A percentile compares a stretch with the other conserved stretches of the same genome.
phyloP scores from a whole-genome alignment of 768 basidiomycete species.

The Chalciporus piperatus region DNA sequence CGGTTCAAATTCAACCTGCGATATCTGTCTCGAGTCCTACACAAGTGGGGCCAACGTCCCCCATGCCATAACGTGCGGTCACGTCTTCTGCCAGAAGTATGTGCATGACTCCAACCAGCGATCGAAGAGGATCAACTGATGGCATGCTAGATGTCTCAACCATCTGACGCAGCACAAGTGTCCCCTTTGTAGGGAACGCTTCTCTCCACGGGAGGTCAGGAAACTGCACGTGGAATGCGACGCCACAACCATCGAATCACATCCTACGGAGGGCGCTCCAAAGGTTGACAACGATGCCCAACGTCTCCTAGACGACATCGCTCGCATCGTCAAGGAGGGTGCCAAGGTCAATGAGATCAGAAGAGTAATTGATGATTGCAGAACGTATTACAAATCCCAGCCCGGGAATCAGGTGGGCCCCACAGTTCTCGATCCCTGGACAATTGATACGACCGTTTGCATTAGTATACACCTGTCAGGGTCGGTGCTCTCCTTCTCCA shows the following conservation, averaged over 20 bases:
- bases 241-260: conserved; percentile 21
- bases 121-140: conserved; percentile 7
- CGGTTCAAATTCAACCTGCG: conserved; percentile 64
- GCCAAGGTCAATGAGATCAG: conserved; percentile 49
- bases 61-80: conserved; percentile 67
- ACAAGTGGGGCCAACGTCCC: conserved; percentile 51
- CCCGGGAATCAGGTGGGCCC: conserved; percentile 43
- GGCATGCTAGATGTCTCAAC: conserved; percentile 50
- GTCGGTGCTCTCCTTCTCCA: conserved; percentile 47
- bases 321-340: conserved; percentile 53
- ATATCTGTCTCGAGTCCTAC: conserved; percentile 72
- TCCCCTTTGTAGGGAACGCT: conserved; percentile 61
- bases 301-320: conserved; percentile 52
- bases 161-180: conserved; percentile 49
- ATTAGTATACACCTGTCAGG: conserved; percentile 51
- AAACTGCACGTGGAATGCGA: conserved; percentile 58
- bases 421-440: conserved; percentile 8
- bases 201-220: conserved; percentile 44
- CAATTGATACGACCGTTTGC: too few species aligned
- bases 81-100: conserved; percentile 59
- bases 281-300: conserved; percentile 44
- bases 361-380: conserved; percentile 49
- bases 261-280: conserved; percentile 17
- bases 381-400: conserved; percentile 44
- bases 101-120: conserved; percentile 21